Evolutionary conservation across 305 asterid species (phyloP).

Genomic region (Ilex paraguariensis): DNA sequence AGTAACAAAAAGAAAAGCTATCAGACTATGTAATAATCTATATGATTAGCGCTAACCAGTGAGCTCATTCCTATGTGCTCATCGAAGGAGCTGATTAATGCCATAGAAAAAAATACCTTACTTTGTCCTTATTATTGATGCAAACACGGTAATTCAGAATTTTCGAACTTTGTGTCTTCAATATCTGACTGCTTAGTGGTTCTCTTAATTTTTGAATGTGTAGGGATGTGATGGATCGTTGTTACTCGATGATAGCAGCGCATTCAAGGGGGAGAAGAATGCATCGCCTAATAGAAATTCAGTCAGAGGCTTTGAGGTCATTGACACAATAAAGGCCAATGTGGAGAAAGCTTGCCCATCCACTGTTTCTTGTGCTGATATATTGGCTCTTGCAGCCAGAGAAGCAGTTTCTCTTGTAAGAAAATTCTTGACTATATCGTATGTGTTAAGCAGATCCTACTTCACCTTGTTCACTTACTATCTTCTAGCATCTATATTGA

Average conservation of each 20-base stretch:
- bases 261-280: constrained; percentile 55
- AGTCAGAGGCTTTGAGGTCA: constrained; percentile 70
- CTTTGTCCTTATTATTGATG: no score
- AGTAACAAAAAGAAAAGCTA: no score
- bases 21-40: no score
- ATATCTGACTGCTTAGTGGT: no score
- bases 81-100: not conserved
- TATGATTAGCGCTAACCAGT: no score
- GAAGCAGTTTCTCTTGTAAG: constrained; percentile 62
- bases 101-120: no score
- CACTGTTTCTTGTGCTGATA: constrained; percentile 73
- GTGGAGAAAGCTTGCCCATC: constrained; percentile 73
- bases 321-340: constrained; percentile 52
- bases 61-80: not conserved
- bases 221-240: constrained; percentile 85
- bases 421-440: not conserved
- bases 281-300: constrained; percentile 54
- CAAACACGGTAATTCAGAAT: no score
- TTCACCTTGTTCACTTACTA: no score
- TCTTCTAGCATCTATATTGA: not conserved
- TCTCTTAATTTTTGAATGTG: not conserved
- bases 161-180: no score
- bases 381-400: constrained; percentile 63
- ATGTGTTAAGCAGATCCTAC: no score
- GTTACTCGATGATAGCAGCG: constrained; percentile 52